These are phyloP conservation scores for Fallopia convolvulus DNA, from an alignment of 148 eudicot species.

Conservation along the genomic window DNA sequence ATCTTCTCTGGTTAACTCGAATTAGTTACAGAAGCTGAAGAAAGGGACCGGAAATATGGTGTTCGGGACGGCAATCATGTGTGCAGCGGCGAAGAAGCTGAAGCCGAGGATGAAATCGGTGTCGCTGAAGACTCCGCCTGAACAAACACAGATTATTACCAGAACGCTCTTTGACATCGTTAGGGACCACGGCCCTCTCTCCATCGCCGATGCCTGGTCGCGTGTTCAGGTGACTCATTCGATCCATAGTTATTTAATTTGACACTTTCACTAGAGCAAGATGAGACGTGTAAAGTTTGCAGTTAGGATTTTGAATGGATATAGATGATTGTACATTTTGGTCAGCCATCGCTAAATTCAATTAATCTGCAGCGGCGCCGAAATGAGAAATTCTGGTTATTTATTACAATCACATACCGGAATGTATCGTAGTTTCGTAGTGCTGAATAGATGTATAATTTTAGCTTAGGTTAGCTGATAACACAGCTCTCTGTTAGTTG, in stretches of 20 bases:
- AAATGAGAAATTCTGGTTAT: not conserved
- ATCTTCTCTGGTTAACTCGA: not conserved
- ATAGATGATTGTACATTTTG: not conserved
- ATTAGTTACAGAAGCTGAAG: not conserved
- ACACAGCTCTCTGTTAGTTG: not conserved
- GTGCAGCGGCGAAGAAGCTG: conserved; percentile 58
- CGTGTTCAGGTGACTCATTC: conserved; percentile 47
- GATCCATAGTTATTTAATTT: not conserved
- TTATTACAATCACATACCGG: not conserved
- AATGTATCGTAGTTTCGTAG: not conserved
- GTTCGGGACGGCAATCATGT: conserved; percentile 53
- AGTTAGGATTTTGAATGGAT: not conserved
- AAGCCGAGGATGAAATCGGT: conserved; percentile 79
- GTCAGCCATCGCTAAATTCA: not conserved
- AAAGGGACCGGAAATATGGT: conserved; percentile 18
- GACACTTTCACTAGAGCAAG: not conserved
- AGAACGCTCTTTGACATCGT: conserved; percentile 64
- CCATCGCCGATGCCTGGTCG: conserved; percentile 76
- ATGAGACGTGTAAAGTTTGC: not conserved
- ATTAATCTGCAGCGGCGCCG: not conserved
- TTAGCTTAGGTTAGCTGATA: not conserved
- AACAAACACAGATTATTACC: conserved; percentile 82
- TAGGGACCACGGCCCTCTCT: conserved; percentile 87
- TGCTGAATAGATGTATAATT: not conserved
- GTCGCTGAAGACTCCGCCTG: conserved; percentile 60